A percentile compares a stretch with the other conserved stretches of the same genome.
Conservation (phyloP, 768 basidiomycete genomes). For the Mycena venus region DNA sequence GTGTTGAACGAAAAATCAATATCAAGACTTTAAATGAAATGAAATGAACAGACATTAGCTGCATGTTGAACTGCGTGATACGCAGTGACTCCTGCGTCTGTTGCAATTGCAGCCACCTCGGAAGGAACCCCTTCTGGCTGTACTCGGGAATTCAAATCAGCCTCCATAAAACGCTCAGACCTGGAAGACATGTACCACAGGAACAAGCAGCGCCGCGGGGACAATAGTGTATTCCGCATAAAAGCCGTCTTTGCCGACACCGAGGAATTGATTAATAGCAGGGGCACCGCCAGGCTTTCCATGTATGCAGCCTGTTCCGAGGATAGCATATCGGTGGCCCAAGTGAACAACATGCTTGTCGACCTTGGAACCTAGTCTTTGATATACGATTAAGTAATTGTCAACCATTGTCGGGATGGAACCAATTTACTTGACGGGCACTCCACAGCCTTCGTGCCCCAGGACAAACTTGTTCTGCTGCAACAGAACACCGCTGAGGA, state of each 20-base stretch:
- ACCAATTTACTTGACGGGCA: conserved; percentile 20
- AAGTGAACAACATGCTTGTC: neutral
- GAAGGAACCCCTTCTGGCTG: conserved; percentile 29
- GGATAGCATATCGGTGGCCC: conserved; percentile 26
- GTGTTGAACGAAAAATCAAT: neutral
- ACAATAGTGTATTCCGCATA: conserved; percentile 32
- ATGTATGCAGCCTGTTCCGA: neutral
- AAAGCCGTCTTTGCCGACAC: conserved; percentile 26
- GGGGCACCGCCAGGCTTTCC: conserved; percentile 10
- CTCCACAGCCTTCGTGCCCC: conserved; percentile 30
- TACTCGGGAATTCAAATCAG: neutral
- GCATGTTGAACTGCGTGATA: conserved; percentile 31
- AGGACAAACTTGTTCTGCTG: conserved; percentile 18
- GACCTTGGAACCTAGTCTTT: conserved; percentile 33
- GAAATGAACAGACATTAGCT: conserved; percentile 19
- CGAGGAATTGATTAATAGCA: neutral
- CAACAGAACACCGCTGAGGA: conserved; percentile 16
- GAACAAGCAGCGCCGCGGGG: conserved; percentile 20
- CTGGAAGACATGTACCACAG: conserved; percentile 16
- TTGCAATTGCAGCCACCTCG: conserved; percentile 30
- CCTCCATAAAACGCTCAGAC: neutral
- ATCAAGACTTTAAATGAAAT: neutral
- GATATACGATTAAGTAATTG: neutral
- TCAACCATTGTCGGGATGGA: neutral
- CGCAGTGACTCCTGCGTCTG: conserved; percentile 32